Evolutionary conservation across 345 rosid genomes (phyloP), one percentile per base, ranked within the genome.

Genomic region (Turnera subulata): DNA sequence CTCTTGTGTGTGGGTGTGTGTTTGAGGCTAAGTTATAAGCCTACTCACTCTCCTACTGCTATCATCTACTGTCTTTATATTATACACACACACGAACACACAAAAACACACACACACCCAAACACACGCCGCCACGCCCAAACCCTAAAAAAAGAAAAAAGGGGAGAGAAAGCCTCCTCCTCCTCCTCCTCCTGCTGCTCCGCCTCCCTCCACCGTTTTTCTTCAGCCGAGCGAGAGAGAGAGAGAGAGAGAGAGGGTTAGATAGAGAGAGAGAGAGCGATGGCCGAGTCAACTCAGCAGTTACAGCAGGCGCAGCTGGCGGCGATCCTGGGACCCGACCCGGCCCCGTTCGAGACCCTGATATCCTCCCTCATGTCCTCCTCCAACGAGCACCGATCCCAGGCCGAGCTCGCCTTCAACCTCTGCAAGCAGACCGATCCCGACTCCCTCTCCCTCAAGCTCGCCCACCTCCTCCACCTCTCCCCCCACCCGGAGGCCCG

Each of bases 291-390:
- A 21, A 61, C 83, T 63, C 88, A 85, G 78, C 71, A 67, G 38
- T 60, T 78, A 59, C 96, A 90, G 62, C 95, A 92, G 63, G 77
- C 87, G 5, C 97, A 86, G 55, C 89, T 94, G 52, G 96, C 90
- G 21, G 78, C 75, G 72, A 61, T 84, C 51, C 83, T 94, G 35
- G 99, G 96, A 22, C 75, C 85, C 53, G 99, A 94, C 67, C 69
- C 86, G 0, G 83, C 83, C 25, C 87, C 94, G 2, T 94, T 94
- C 62, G 99, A 90, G 70, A 76, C 83, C 44, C 79, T 94, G 17
- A 84, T 94, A 74, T 78, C 92, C 6, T 84, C 84, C 62, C 92
- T 94, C 60, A 85, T 90, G 99, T 84, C 99, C 5, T 79, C 97
- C 32, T 77, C 96, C 54, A 90, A 90, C 88, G 97, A 94, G 46